A percentile compares a stretch with the other conserved stretches of the same genome.
Evolutionary conservation across 495 filamentous ascomycete genomes (phyloP).

Genomic region (Aspergillus egyptiacus): DNA sequence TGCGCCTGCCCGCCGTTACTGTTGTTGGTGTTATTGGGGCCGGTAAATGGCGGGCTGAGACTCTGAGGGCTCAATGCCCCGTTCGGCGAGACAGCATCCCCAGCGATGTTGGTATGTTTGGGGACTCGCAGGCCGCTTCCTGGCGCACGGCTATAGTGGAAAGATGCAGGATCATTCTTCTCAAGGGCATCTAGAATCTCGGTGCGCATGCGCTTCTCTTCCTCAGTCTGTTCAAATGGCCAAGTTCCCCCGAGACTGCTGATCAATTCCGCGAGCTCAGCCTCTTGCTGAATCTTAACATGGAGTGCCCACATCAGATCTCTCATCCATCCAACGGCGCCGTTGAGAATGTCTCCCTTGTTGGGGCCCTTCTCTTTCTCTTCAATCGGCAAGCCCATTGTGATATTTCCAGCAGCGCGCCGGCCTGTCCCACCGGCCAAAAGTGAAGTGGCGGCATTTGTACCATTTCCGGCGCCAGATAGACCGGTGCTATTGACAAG

Average conservation of each 20-base stretch:
- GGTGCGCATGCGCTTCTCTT: conserved; percentile 89
- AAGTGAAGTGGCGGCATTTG: conserved; percentile 75
- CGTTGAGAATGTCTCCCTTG: conserved; percentile 97
- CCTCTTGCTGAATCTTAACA: conserved; percentile 79
- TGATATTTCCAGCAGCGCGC: conserved; percentile 83
- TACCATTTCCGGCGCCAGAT: conserved; percentile 67
- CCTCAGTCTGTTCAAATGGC: conserved; percentile 81
- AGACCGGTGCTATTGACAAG: conserved; percentile 84
- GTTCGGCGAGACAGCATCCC: conserved; percentile 58
- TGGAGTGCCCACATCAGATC: conserved; percentile 97
- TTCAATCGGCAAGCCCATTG: conserved; percentile 81
- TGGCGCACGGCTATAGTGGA: conserved; percentile 75
- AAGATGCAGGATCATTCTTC: conserved; percentile 64
- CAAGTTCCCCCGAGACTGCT: conserved; percentile 62
- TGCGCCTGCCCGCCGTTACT: conserved; percentile 50
- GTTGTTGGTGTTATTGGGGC: conserved; percentile 48
- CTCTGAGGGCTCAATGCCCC: conserved; percentile 52
- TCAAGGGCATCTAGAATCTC: conserved; percentile 81
- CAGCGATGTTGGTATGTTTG: conserved; percentile 85
- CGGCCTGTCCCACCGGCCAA: conserved; percentile 79
- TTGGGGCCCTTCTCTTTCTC: conserved; percentile 99
- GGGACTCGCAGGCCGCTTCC: conserved; percentile 86
- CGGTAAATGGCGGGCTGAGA: conserved; percentile 66
- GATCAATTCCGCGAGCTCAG: conserved; percentile 71
- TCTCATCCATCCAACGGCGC: conserved; percentile 91